These are phyloP conservation scores for Beauveria asiatica DNA, from an alignment of 2,329 filamentous ascomycete genomes.

Conservation along the genomic window DNA sequence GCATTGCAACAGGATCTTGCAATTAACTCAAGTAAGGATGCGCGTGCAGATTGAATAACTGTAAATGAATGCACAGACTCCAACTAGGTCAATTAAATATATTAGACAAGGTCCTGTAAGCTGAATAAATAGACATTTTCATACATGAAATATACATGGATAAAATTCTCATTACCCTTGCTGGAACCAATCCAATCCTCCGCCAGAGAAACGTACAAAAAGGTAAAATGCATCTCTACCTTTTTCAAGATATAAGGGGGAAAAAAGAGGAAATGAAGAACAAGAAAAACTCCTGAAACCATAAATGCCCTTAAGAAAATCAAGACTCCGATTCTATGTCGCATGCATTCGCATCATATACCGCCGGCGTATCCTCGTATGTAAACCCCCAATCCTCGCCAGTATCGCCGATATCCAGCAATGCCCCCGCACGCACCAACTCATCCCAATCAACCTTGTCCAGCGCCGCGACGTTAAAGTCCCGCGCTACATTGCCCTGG, in stretches of 20 bases:
- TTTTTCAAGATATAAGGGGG: no score
- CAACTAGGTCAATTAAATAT: no score
- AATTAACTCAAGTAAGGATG: no score
- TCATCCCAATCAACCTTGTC: conserved; percentile 14
- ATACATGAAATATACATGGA: no score
- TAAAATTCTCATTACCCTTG: no score
- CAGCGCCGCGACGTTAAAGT: conserved; percentile 22
- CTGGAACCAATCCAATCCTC: no score
- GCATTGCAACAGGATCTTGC: no score
- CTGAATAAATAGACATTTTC: no score
- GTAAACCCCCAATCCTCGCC: conserved; percentile 26
- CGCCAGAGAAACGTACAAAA: no score
- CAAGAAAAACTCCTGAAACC: not conserved
- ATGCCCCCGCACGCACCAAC: conserved; percentile 18
- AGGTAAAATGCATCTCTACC: not conserved
- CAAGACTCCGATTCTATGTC: not conserved
- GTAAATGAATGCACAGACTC: no score
- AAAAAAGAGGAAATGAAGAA: not conserved
- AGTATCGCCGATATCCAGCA: conserved; percentile 20
- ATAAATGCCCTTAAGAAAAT: not conserved
- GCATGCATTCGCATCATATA: not conserved
- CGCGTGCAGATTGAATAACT: no score
- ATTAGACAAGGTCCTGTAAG: no score
- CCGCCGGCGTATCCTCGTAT: conserved; percentile 22
- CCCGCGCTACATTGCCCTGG: conserved; percentile 18